These are phyloP conservation scores for Pachysolen tannophilus DNA, from an alignment of 805 yeast genomes.

Conservation along the genomic window DNA sequence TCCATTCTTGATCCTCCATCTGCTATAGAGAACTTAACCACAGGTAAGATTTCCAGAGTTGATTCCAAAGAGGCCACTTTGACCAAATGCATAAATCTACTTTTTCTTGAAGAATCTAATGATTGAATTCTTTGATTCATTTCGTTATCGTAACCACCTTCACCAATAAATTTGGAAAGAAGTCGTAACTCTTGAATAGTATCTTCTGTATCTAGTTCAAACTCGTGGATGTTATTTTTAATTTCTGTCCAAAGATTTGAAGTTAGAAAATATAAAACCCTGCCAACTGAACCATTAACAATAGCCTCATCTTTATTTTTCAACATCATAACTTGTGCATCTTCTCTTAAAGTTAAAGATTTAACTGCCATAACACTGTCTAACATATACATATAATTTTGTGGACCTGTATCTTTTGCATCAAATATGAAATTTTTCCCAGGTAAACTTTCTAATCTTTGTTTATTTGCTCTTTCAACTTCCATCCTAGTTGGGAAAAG, in stretches of 20 bases:
- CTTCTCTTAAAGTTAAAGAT: conserved; percentile 47
- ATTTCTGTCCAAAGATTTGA: conserved; percentile 19
- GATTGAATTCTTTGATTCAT: not conserved
- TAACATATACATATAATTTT: conserved; percentile 20
- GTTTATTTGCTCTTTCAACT: conserved; percentile 68
- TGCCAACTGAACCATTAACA: conserved; percentile 75
- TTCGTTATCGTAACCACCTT: not conserved
- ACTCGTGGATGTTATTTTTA: conserved; percentile 8
- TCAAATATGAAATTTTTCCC: conserved; percentile 38
- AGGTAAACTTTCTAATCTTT: conserved; percentile 38
- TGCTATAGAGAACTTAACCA: conserved; percentile 36
- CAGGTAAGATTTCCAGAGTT: conserved; percentile 28
- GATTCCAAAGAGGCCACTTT: conserved; percentile 15
- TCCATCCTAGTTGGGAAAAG: conserved; percentile 80
- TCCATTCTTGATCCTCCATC: conserved; percentile 22
- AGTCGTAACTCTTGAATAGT: conserved; percentile 17
- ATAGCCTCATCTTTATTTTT: conserved; percentile 65
- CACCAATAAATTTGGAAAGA: conserved; percentile 6
- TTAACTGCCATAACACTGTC: conserved; percentile 70
- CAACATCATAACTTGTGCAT: conserved; percentile 79
- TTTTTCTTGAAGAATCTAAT: not conserved
- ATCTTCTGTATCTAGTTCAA: conserved; percentile 10
- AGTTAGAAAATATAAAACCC: conserved; percentile 46
- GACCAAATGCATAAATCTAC: conserved; percentile 16
- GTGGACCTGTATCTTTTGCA: conserved; percentile 34